Base-by-base conservation (phyloP, 345 rosid species). In the Eucalyptus erythrocorys region DNA sequence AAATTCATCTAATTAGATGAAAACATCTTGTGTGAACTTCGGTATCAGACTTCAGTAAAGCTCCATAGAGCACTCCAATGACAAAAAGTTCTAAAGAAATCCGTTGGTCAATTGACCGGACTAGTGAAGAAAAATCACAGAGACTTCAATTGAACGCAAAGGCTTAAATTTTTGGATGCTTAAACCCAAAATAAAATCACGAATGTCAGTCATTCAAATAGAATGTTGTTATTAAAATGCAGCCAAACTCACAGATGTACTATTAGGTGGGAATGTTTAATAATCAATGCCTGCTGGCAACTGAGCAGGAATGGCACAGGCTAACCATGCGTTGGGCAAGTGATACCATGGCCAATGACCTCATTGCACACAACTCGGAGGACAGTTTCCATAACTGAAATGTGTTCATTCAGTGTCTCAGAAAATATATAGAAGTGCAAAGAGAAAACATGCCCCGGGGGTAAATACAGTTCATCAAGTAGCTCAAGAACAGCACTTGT, bases 311-410 rank as follows among this genome's bases (percentile, higher is more conserved):
- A 79, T 93, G 96, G 64, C 94, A 93, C 90, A 97, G 90, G 92
- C 96, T 94, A 92, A 96, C 93, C 97, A 97, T 95, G 92, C 95
- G 95, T 89, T 97, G 98, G 86, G 98, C 94, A 88, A 96, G 97
- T 40, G 98, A 95, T 89, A 97, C 96, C 97, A 95, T 95, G 87
- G 95, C 95, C 90, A 96, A 89, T 87, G 97, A 96, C 93, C 99
- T 96, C 96, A 97, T 93, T 16, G 98, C 98, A 92, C 95, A 92
- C 91, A 97, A 97, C 91, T 96, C 99, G 40, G 99, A 93, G 79
- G 99, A 97, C 89, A 97, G 94, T 94, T 97, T 95, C 99, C 98
- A 97, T 82, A 97, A 95, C 99, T 96, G 97, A 91, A 94, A 95
- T 94, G 89, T 91, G 88, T 89, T 32, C 81, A 88, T 87, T 71